Evolutionary conservation across 225 moss, liverwort and hornwort genomes (phyloP).

Genomic region (Bryoerythrophyllum caledonicum): DNA sequence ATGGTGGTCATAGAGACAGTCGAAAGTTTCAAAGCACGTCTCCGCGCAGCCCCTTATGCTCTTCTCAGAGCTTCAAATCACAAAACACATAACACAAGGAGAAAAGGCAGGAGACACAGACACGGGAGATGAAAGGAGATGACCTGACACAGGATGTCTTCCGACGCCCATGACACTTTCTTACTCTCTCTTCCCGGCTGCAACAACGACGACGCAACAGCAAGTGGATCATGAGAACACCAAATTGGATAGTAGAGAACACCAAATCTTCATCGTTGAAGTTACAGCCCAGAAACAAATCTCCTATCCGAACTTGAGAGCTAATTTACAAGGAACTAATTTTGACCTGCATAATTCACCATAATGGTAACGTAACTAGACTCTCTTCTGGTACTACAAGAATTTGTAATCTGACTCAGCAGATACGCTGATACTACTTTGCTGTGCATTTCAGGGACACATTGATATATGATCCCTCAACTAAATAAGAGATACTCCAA

Average conservation of each 20-base stretch:
- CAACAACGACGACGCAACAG: background rate
- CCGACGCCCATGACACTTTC: slow-evolving; percentile 63
- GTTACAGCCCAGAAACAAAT: slow-evolving; percentile 9
- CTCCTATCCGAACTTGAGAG: slow-evolving; percentile 9
- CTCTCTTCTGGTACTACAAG: slow-evolving; percentile 19
- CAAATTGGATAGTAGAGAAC: too few species aligned
- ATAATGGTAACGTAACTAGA: slow-evolving; percentile 1
- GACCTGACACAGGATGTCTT: slow-evolving; percentile 73
- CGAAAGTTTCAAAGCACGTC: too few species aligned
- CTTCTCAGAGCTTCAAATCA: too few species aligned
- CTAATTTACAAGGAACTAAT: slow-evolving; percentile 17
- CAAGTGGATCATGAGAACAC: too few species aligned
- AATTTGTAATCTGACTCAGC: slow-evolving; percentile 10
- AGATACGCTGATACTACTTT: background rate
- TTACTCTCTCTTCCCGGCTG: slow-evolving; percentile 56
- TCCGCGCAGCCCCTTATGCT: too few species aligned
- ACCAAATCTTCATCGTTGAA: slow-evolving; percentile 8
- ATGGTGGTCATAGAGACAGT: too few species aligned
- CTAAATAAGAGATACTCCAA: slow-evolving; percentile 9
- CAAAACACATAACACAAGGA: slow-evolving; percentile 26
- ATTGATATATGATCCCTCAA: background rate
- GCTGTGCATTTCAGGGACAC: slow-evolving; percentile 11
- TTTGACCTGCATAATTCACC: slow-evolving; percentile 6
- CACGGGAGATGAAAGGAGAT: slow-evolving; percentile 38
- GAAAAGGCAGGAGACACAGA: background rate